Base-by-base conservation (phyloP, 306 rosid species). In the Medicago arabica region DNA sequence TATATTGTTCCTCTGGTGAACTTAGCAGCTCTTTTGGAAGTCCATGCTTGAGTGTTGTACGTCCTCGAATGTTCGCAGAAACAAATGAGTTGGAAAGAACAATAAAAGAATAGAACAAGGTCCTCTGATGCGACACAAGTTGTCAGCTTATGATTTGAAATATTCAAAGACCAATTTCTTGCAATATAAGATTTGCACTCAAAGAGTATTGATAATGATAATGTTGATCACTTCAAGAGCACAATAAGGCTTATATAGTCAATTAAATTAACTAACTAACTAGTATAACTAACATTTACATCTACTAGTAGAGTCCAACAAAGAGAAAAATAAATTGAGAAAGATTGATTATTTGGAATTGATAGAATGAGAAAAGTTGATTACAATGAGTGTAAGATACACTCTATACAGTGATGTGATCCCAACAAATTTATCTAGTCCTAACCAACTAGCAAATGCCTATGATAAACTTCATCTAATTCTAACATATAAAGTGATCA, bases 351-450 rank as follows among this genome's bases (percentile, higher is more conserved):
- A 58, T 58, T 58, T 58, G 9, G 16, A 58, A 23, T 23, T 23
- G 36, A 58, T 25, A 12, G 8, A 5, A 58, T 5, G 64, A 58
- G 64, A 12, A 58, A 58, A 23, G 38, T 23, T 23, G 16, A 58
- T 58, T 58, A 58, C 16, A 58, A 12, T 58, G 36, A 58, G 17
- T 58, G 64, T 23, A 58, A 58, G 38, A 13, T 58, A 58, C 38
- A 58, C 36, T 58, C 23, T 58, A 58, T 23, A 58, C 38, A 58
- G 28, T 54, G 23, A 54, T 55, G 28, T 54, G 23, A 54, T 55
- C 31, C 15, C 19, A 19, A 19, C 61, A 9, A 55, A 55, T 28
- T 23, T 18, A 9, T 9, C 61, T 19, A 55, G 4, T 55, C 61
- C 9, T 55, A 9, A 55, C 34, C 9, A 55, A 55, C 61, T 23